phyloP scores from a whole-genome alignment of 371 early-diverging fungal genomes.

The Smittium mucronatum region DNA sequence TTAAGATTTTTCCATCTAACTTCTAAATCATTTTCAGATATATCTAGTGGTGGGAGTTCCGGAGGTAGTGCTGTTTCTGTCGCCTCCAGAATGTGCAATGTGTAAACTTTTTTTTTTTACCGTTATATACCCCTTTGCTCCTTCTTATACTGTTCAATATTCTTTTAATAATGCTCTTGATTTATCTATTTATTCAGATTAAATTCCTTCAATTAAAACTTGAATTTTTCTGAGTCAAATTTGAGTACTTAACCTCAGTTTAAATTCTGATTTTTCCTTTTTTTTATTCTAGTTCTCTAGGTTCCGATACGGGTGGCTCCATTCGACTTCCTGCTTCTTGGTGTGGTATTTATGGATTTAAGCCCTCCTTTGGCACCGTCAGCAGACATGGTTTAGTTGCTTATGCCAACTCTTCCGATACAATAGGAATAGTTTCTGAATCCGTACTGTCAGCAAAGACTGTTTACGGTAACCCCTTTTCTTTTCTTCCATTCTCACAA shows the following conservation, averaged over 20 bases:
- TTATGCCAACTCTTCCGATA: slow-evolving; percentile 81
- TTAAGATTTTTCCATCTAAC: background rate
- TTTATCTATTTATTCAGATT: too few relatives aligned
- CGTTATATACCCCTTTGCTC: too few relatives aligned
- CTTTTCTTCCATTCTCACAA: background rate
- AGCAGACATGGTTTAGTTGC: slow-evolving; percentile 79
- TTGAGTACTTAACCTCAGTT: too few relatives aligned
- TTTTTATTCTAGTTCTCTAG: slow-evolving; percentile 48
- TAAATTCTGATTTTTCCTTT: too few relatives aligned
- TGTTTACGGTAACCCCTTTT: slow-evolving; percentile 15
- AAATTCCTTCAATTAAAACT: too few relatives aligned
- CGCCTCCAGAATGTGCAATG: slow-evolving; percentile 46
- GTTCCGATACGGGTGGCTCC: slow-evolving; percentile 92
- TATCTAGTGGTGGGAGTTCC: slow-evolving; percentile 70
- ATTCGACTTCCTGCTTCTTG: slow-evolving; percentile 86
- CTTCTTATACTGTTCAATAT: too few relatives aligned
- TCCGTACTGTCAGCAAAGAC: slow-evolving; percentile 37
- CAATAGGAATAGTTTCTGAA: slow-evolving; percentile 64
- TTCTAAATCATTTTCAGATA: slow-evolving; percentile 20
- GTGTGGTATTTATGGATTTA: slow-evolving; percentile 86
- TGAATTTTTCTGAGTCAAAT: too few relatives aligned
- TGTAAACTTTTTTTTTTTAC: too few relatives aligned
- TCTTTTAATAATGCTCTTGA: too few relatives aligned
- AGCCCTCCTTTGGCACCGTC: slow-evolving; percentile 78
- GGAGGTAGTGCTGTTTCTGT: slow-evolving; percentile 91